Percentiles rank a stretch among this genome's conserved stretches.
Conservation (phyloP, 2,329 filamentous ascomycete species). For the Fusarium temperatum region DNA sequence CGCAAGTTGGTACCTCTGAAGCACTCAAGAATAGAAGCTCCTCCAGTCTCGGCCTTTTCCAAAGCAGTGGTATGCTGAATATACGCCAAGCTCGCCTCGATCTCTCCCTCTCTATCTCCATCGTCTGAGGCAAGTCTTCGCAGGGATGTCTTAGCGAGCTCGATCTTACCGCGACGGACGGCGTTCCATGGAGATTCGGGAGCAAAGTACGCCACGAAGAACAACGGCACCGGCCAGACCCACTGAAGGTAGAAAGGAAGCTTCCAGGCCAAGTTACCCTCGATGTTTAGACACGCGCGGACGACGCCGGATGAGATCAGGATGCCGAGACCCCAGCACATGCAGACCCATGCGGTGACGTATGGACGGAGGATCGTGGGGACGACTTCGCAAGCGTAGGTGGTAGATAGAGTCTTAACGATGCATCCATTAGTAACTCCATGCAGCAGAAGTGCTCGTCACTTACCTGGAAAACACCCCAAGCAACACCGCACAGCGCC, state of each 20-base stretch:
- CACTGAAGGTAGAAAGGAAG: conserved; percentile 51
- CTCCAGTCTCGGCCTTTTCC: conserved; percentile 48
- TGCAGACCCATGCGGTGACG: conserved; percentile 53
- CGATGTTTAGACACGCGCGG: conserved; percentile 44
- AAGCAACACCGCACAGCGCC: conserved; percentile 49
- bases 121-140: not conserved
- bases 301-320: conserved; percentile 53
- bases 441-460: fast-evolving
- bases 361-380: conserved; percentile 50
- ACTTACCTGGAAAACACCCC: conserved; percentile 41
- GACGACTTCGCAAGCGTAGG: conserved; percentile 55
- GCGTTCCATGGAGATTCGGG: conserved; percentile 46
- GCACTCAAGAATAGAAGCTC: conserved; percentile 50
- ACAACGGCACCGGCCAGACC: conserved; percentile 44
- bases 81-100: not conserved
- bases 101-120: not conserved
- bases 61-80: not conserved
- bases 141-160: not conserved
- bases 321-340: conserved; percentile 56
- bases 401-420: conserved; percentile 50
- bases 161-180: conserved; percentile 42
- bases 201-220: conserved; percentile 41
- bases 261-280: conserved; percentile 49
- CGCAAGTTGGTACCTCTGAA: conserved; percentile 55
- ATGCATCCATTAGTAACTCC: fast-evolving